phyloP scores from a whole-genome alignment of 306 rosid genomes.

The Begonia peltatifolia region DNA sequence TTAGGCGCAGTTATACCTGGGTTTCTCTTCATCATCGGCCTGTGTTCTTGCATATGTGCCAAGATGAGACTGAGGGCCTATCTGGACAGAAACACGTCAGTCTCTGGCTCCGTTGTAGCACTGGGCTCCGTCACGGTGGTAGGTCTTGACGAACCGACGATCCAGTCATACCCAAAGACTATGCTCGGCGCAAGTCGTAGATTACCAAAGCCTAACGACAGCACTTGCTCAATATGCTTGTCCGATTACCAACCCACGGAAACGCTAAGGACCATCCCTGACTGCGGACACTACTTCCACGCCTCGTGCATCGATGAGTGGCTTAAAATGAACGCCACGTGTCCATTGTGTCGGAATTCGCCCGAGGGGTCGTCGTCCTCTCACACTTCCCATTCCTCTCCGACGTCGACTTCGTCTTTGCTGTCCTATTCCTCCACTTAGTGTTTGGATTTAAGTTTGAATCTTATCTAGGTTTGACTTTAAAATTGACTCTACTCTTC shows the following conservation, averaged over 20 bases:
- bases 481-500: too few relatives aligned
- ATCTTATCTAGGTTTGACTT: too few relatives aligned
- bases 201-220: slow-evolving; percentile 38
- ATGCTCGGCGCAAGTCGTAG: slow-evolving; percentile 34
- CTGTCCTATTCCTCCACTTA: slow-evolving; percentile 13
- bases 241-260: slow-evolving; percentile 58
- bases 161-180: slow-evolving; percentile 48
- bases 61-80: slow-evolving; percentile 2
- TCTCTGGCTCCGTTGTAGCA: slow-evolving; percentile 6
- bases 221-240: slow-evolving; percentile 48
- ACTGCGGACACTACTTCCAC: slow-evolving; percentile 60
- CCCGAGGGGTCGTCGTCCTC: slow-evolving; percentile 13
- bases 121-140: slow-evolving; percentile 1
- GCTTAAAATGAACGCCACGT: slow-evolving; percentile 62
- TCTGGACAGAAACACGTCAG: slow-evolving; percentile 1
- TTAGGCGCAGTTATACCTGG: slow-evolving; percentile 63
- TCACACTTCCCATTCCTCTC: slow-evolving; percentile 9
- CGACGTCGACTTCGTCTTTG: slow-evolving; percentile 10
- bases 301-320: slow-evolving; percentile 50
- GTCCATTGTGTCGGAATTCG: slow-evolving; percentile 57
- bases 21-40: slow-evolving; percentile 29
- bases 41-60: slow-evolving; percentile 18
- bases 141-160: slow-evolving; percentile 57
- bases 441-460: too few relatives aligned
- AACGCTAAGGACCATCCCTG: slow-evolving; percentile 44